These are phyloP conservation scores for Vitis rotundifolia DNA, from an alignment of 164 flowering plant genomes.

Conservation along the genomic window DNA sequence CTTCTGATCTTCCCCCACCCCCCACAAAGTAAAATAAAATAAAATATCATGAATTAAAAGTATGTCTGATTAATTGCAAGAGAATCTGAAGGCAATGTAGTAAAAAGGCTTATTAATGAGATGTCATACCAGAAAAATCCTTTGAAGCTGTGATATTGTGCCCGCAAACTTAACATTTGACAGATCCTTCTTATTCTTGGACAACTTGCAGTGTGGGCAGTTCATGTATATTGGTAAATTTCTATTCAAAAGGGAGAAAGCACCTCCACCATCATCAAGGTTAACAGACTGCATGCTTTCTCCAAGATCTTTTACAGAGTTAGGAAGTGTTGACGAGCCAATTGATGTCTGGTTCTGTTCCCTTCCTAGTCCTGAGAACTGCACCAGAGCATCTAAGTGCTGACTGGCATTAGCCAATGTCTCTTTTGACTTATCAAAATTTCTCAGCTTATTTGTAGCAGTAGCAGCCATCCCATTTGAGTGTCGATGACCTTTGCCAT, in stretches of 20 bases:
- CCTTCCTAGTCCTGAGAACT: conserved; percentile 24
- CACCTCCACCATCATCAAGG: conserved; percentile 59
- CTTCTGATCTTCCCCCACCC: too few species aligned
- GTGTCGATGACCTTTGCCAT: conserved; percentile 37
- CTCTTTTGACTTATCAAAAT: conserved; percentile 35
- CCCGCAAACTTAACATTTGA: conserved; percentile 63
- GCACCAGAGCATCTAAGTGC: conserved; percentile 19
- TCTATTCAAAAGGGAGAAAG: conserved; percentile 64
- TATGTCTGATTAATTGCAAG: neutral
- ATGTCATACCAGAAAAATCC: conserved; percentile 81
- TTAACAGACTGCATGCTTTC: conserved; percentile 32
- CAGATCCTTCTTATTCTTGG: conserved; percentile 44
- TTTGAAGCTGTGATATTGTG: conserved; percentile 82
- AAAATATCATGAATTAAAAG: too few species aligned
- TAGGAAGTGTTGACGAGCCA: conserved; percentile 14
- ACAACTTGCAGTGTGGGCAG: conserved; percentile 72
- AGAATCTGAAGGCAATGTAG: neutral
- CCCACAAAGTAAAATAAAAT: too few species aligned
- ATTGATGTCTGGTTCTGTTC: conserved; percentile 29
- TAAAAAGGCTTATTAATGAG: conserved; percentile 5
- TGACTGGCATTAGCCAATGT: conserved; percentile 24
- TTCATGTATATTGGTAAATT: conserved; percentile 81
- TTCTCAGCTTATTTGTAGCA: conserved; percentile 32
- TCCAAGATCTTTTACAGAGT: conserved; percentile 32
- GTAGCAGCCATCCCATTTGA: conserved; percentile 25